Evolutionary conservation across 2,329 filamentous ascomycete species (phyloP).

Genomic region (Alternaria viburni): DNA sequence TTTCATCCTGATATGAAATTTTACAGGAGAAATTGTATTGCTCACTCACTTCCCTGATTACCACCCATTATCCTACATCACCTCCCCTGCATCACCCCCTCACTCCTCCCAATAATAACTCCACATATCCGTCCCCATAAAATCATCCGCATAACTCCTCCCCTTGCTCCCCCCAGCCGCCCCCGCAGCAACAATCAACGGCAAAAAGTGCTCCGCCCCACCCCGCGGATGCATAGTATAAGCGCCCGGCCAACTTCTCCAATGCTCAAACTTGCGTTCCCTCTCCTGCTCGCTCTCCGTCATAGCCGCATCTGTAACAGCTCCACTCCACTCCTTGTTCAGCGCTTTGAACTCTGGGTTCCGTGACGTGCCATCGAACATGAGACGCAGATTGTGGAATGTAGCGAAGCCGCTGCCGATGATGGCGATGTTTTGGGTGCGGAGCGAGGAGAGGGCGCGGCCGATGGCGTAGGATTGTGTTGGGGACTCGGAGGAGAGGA

Average conservation of each 20-base stretch:
- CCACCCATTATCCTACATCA: background rate
- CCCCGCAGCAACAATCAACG: slow-evolving; percentile 63
- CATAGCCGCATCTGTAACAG: slow-evolving; percentile 52
- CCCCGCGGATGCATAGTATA: slow-evolving; percentile 62
- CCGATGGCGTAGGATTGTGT: slow-evolving; percentile 60
- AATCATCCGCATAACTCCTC: slow-evolving; percentile 58
- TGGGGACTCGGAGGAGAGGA: slow-evolving; percentile 60
- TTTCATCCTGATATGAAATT: background rate
- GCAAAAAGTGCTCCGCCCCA: slow-evolving; percentile 66
- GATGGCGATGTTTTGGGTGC: slow-evolving; percentile 62
- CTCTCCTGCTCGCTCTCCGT: slow-evolving; percentile 47
- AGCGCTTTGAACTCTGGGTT: slow-evolving; percentile 39
- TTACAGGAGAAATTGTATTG: background rate
- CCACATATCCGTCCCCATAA: slow-evolving; percentile 57
- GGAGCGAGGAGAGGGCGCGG: slow-evolving; percentile 58
- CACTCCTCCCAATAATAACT: slow-evolving; percentile 62
- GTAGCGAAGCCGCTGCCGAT: slow-evolving; percentile 67
- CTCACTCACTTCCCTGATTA: background rate
- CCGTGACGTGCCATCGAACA: slow-evolving; percentile 47
- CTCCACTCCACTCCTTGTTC: slow-evolving; percentile 55
- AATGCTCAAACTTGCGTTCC: slow-evolving; percentile 52
- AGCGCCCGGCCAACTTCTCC: slow-evolving; percentile 57
- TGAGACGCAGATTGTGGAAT: slow-evolving; percentile 61
- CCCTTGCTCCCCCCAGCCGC: slow-evolving; percentile 54
- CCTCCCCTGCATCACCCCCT: background rate